Evolutionary conservation across 2,329 filamentous ascomycete genomes (phyloP), one percentile per base, ranked within the genome.

Genomic region (Venturia effusa): DNA sequence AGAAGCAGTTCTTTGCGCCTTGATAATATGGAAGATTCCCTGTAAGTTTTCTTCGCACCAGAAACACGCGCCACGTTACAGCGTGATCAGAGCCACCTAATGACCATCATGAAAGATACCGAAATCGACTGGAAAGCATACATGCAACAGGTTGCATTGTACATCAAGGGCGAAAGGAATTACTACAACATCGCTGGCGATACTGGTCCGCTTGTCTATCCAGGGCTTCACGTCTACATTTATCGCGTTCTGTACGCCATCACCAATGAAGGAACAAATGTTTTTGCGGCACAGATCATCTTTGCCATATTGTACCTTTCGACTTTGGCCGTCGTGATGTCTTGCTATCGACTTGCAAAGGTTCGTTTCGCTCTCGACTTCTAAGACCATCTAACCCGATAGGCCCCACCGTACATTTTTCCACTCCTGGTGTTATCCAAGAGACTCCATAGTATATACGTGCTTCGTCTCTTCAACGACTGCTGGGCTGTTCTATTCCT

Each of bases 121-220:
- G 94, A 99, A 76, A 99, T 99, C 71, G 94, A 99, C 77, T 99
- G 93, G 93, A 83, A 83, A 65, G 91, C 94, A 0, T 99, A 99
- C 76, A 97, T 99, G 92, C 84, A 97, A 74, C 94, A 99, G 72
- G 82, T 97, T 55, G 77, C 83, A 48, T 86, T 92, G 69, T 94
- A 88, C 71, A 78, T 92, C 57, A 81, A 84, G 22, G 94, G 94
- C 71, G 92, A 97, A 79, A 86, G 89, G 72, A 88, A 97, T 75
- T 99, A 99, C 75, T 85, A 84, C 66, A 83, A 86, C 65, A 92
- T 99, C 72, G 83, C 88, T 71, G 94, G 94, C 69, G 88, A 86
- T 66, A 99, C 94, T 0, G 94, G 94, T 0, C 94, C 94, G 3
- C 81, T 97, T 61, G 94, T 99, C 66, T 99, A 99, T 76, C 94